Evolutionary conservation across 208 protist genomes (phyloP), one percentile per base, ranked within the genome.

Genomic region (Trypanosomatidae sp.): DNA sequence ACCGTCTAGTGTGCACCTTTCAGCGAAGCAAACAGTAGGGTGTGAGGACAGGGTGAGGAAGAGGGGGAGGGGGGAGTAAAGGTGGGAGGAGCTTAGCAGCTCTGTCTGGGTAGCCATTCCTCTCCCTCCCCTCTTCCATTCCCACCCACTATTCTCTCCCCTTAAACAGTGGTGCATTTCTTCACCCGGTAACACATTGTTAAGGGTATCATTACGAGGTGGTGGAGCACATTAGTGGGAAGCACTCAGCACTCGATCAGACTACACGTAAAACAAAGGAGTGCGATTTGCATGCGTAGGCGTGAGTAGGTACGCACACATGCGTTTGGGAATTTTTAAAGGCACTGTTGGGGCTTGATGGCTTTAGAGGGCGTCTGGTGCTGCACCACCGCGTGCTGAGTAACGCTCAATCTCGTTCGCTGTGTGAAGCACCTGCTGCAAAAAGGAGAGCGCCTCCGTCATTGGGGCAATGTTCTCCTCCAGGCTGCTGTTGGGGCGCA

Each of bases 391-490:
- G 50, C 86, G 81, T 13, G 81, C 84, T 2, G 88, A 90, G 39
- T 74, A 91, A 39, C 91, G 81, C 70, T 95, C 91, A 74, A 95
- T 93, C 46, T 91, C 83, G 74, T 95, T 95, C 25, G 89, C 89
- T 12, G 88, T 94, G 78, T 87, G 85, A 22, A 96, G 81, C 55
- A 96, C 89, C 74, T 89, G 85, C 66, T 92, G 85, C 49, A 89
- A 71, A 65, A 96, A 96, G 15, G 78, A 84, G 33, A 96, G 81
- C 25, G 91, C 91, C 78, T 96, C 87, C 17, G 83, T 84, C 67
- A 96, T 83, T 1, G 91, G 91, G 28, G 85, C 83, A 64, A 94
- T 83, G 77, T 94, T 94, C 65, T 94, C 86, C 79, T 91, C 85
- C 0, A 87, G 70, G 44, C 77, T 89, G 64, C 73, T 77, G 53